Conservation (phyloP, 257 asterid genomes). For the Osmanthus fragrans region DNA sequence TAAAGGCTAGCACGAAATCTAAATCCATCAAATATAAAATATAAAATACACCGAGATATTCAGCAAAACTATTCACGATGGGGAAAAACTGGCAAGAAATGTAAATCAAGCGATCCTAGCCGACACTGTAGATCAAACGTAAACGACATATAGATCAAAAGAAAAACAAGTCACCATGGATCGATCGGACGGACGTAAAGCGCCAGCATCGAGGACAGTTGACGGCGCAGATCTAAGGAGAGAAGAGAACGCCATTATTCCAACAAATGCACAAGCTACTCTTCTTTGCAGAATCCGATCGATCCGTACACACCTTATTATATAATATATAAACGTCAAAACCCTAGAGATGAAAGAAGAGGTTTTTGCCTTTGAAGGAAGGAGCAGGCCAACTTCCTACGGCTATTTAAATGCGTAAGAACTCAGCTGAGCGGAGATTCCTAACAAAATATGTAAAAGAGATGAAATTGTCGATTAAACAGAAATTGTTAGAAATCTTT, state of each 20-base stretch:
- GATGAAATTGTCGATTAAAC: conserved; percentile 6
- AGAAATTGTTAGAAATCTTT: background rate
- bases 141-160: background rate
- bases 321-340: conserved; percentile 6
- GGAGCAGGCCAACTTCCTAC: conserved; percentile 29
- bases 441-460: conserved; percentile 15
- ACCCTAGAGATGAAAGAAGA: conserved; percentile 31
- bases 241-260: conserved; percentile 59
- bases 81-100: background rate
- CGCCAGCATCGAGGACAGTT: conserved; percentile 39
- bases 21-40: background rate
- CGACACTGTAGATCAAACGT: background rate
- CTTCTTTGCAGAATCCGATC: conserved; percentile 17
- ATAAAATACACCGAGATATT: background rate
- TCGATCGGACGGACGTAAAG: conserved; percentile 31
- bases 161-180: conserved; percentile 38
- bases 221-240: conserved; percentile 59
- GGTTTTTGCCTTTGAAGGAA: conserved; percentile 36
- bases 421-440: conserved; percentile 43
- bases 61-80: background rate
- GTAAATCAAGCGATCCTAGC: conserved; percentile 19
- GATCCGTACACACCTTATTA: background rate
- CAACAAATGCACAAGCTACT: conserved; percentile 2
- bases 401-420: conserved; percentile 19
- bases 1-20: background rate